These are phyloP conservation scores for Aspergillus tanneri DNA, from an alignment of 2,329 filamentous ascomycete genomes.

Conservation along the genomic window DNA sequence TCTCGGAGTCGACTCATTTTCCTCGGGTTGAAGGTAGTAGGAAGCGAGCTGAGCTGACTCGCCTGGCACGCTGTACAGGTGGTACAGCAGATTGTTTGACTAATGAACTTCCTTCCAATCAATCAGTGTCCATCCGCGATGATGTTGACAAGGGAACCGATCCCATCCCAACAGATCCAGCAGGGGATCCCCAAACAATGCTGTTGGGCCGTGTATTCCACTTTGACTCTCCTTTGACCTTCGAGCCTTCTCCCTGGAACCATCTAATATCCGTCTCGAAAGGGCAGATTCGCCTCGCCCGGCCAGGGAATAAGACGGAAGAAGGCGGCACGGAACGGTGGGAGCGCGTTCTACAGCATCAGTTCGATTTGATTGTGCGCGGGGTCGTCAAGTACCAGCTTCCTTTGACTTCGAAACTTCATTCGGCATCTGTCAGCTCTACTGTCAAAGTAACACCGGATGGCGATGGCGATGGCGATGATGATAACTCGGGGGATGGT, in stretches of 20 bases:
- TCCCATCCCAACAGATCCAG: slow-evolving; percentile 58
- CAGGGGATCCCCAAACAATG: slow-evolving; percentile 73
- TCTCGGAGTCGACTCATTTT: slow-evolving; percentile 27
- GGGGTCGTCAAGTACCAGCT: slow-evolving; percentile 83
- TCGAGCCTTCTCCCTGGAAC: slow-evolving; percentile 86
- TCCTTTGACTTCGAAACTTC: slow-evolving; percentile 56
- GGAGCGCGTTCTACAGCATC: slow-evolving; percentile 86
- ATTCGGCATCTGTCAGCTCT: slow-evolving; percentile 51
- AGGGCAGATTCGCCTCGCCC: slow-evolving; percentile 76
- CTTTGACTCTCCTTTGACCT: slow-evolving; percentile 84
- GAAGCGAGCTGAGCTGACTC: slow-evolving; percentile 33
- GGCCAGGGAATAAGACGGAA: slow-evolving; percentile 85
- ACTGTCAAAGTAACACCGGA: slow-evolving; percentile 42
- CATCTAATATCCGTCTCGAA: slow-evolving; percentile 69
- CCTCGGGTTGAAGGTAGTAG: slow-evolving; percentile 35
- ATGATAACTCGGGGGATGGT: slow-evolving; percentile 17
- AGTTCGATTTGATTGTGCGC: slow-evolving; percentile 89
- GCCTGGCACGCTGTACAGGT: slow-evolving; percentile 27
- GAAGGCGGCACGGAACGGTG: slow-evolving; percentile 78
- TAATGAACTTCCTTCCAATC: slow-evolving; percentile 16
- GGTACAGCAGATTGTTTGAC: slow-evolving; percentile 20
- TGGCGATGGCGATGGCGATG: slow-evolving; percentile 28
- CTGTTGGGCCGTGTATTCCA: slow-evolving; percentile 82
- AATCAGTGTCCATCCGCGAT: slow-evolving; percentile 22
- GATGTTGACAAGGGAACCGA: slow-evolving; percentile 59